A percentile compares a stretch with the other conserved stretches of the same genome.
Conservation (phyloP, 2,329 filamentous ascomycete species). For the Sporothrix phasma region DNA sequence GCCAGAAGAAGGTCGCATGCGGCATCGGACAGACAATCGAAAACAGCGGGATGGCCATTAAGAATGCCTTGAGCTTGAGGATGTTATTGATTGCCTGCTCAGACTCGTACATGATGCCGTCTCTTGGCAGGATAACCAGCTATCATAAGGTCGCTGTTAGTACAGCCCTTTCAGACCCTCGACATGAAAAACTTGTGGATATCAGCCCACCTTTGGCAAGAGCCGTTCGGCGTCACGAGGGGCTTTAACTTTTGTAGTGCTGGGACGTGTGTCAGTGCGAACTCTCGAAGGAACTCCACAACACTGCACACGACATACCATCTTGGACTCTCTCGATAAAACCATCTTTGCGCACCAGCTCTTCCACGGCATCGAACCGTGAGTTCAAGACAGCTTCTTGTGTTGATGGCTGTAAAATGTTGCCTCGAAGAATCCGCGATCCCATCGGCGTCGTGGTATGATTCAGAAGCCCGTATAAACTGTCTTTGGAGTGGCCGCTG, state of each 20-base stretch:
- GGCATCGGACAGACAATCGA: slow-evolving; percentile 56
- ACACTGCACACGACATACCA: slow-evolving; percentile 36
- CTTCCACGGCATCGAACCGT: slow-evolving; percentile 74
- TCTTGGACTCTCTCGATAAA: slow-evolving; percentile 69
- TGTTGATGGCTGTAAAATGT: slow-evolving; percentile 81
- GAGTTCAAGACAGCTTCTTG: slow-evolving; percentile 53
- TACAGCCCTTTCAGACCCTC: not conserved
- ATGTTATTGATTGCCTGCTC: slow-evolving; percentile 82
- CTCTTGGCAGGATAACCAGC: slow-evolving; percentile 65
- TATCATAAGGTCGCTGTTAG: slow-evolving; percentile 25
- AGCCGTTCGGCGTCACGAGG: slow-evolving; percentile 74
- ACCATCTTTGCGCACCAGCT: slow-evolving; percentile 71
- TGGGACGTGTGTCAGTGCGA: fast-evolving
- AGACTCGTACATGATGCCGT: slow-evolving; percentile 53
- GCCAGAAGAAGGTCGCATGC: slow-evolving; percentile 54
- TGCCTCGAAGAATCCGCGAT: slow-evolving; percentile 68
- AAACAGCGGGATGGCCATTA: slow-evolving; percentile 58
- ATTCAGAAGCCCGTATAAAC: slow-evolving; percentile 76
- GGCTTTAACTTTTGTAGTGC: slow-evolving; percentile 37
- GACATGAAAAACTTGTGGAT: not conserved
- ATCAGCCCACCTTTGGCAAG: slow-evolving; percentile 52
- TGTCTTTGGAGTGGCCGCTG: slow-evolving; percentile 67
- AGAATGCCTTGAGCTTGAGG: slow-evolving; percentile 74
- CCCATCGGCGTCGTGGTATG: slow-evolving; percentile 85
- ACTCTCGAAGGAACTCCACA: not conserved